phyloP scores from a whole-genome alignment of 73 alveolate species.

The Loxodes magnus region DNA sequence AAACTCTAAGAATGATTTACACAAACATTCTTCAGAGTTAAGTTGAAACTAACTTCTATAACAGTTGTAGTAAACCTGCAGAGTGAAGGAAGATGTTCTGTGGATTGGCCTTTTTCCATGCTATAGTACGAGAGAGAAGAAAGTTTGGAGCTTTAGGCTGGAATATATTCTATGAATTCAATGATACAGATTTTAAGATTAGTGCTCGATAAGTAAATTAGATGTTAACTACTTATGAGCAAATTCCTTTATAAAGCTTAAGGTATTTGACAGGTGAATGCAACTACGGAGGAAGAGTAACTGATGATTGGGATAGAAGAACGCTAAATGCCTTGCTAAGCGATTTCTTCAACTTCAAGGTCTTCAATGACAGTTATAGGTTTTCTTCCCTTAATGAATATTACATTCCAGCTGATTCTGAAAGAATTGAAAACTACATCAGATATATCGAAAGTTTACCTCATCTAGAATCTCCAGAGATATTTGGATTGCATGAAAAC shows the following conservation, averaged over 20 bases:
- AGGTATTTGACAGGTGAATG: conserved; percentile 99
- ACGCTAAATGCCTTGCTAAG: conserved; percentile 83
- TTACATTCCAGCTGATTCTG: conserved; percentile 72
- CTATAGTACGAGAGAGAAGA: conserved; percentile 87
- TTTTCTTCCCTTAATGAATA: conserved; percentile 58
- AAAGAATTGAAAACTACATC: conserved; percentile 66
- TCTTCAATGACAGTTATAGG: conserved; percentile 58
- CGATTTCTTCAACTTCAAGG: conserved; percentile 67
- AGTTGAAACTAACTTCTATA: conserved; percentile 79
- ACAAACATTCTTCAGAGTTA: conserved; percentile 57
- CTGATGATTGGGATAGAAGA: conserved; percentile 98
- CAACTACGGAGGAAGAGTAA: conserved; percentile 99
- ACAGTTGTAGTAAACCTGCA: conserved; percentile 66
- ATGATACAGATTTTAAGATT: conserved; percentile 94
- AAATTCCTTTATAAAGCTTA: conserved; percentile 81
- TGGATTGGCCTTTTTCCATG: conserved; percentile 94
- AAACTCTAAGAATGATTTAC: conserved; percentile 74
- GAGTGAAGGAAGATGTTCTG: conserved; percentile 87
- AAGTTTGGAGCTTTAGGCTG: conserved; percentile 98
- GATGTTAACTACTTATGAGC: conserved; percentile 94
- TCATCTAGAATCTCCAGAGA: conserved; percentile 85
- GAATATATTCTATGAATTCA: conserved; percentile 90
- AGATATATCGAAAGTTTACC: conserved; percentile 79
- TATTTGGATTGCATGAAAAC: conserved; percentile 94
- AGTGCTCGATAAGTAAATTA: conserved; percentile 91